These are phyloP conservation scores for Cutaneotrichosporon sp. DNA, from an alignment of 1,284 basidiomycete genomes.

Conservation along the genomic window DNA sequence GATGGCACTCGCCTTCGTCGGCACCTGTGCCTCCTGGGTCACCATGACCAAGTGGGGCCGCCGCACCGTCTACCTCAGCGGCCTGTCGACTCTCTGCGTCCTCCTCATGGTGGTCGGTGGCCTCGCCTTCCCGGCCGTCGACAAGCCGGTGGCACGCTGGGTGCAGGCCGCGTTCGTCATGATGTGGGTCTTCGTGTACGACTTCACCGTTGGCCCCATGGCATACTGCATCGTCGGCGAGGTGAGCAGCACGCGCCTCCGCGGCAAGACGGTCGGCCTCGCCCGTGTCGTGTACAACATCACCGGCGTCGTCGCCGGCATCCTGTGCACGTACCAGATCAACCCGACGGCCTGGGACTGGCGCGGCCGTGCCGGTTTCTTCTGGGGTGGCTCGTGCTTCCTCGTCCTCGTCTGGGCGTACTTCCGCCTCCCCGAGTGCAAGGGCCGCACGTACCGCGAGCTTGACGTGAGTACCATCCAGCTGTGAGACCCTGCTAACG, in stretches of 20 bases:
- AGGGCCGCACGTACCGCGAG: slow-evolving; percentile 52
- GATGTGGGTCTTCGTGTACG: slow-evolving; percentile 31
- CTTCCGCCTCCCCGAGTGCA: slow-evolving; percentile 38
- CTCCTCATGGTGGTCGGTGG: slow-evolving; percentile 55
- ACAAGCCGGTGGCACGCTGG: slow-evolving; percentile 13
- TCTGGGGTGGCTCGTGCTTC: slow-evolving; percentile 50
- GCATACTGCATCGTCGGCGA: slow-evolving; percentile 50
- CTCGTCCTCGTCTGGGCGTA: slow-evolving; percentile 23
- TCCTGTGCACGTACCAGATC: slow-evolving; percentile 25
- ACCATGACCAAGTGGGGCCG: slow-evolving; percentile 43
- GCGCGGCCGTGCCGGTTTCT: slow-evolving; percentile 45
- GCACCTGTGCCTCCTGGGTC: slow-evolving; percentile 53
- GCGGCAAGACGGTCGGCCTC: slow-evolving; percentile 58
- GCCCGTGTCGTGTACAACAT: slow-evolving; percentile 55
- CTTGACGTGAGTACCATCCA: slow-evolving; percentile 44
- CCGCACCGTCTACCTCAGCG: slow-evolving; percentile 55
- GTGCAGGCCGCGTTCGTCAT: slow-evolving; percentile 27
- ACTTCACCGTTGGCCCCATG: slow-evolving; percentile 34
- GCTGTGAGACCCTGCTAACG: not conserved
- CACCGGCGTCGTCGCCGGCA: slow-evolving; percentile 14
- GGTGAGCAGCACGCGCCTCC: slow-evolving; percentile 52
- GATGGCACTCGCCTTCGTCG: slow-evolving; percentile 50
- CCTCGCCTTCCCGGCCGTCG: slow-evolving; percentile 20
- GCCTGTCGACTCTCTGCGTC: slow-evolving; percentile 48
- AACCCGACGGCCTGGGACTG: slow-evolving; percentile 28